Percentiles rank a stretch among this genome's conserved stretches.
phyloP scores from a whole-genome alignment of 441 rosid genomes.

The Populus hybrid region DNA sequence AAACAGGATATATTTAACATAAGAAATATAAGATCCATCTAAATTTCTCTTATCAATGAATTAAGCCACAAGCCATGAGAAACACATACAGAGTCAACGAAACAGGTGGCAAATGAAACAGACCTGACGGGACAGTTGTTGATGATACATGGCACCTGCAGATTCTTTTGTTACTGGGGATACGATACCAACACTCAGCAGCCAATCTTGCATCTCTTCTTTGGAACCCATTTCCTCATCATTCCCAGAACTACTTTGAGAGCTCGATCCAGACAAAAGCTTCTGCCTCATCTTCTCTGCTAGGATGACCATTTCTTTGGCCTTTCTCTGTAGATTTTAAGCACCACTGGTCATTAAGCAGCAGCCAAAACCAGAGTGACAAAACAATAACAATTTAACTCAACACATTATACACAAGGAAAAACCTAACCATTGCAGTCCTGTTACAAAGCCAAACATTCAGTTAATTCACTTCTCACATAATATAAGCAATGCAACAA shows the following conservation, averaged over 20 bases:
- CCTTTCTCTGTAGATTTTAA: conserved; percentile 61
- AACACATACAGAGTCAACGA: background rate
- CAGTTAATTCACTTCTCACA: too few relatives aligned
- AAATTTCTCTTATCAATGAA: background rate
- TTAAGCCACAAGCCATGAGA: background rate
- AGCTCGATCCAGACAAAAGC: conserved; percentile 64
- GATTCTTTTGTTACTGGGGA: conserved; percentile 96
- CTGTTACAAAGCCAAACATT: too few relatives aligned
- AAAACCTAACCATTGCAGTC: too few relatives aligned
- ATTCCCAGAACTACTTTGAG: conserved; percentile 53
- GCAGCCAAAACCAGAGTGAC: background rate
- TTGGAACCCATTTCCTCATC: conserved; percentile 90
- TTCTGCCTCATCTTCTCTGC: conserved; percentile 94
- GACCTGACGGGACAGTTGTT: conserved; percentile 91
- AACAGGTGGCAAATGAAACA: conserved; percentile 12
- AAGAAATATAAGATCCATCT: background rate
- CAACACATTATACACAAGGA: too few relatives aligned
- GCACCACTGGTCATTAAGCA: conserved; percentile 15
- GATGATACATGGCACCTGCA: conserved; percentile 92
- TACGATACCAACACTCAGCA: conserved; percentile 92
- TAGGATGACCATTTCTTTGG: conserved; percentile 89
- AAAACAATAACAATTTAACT: background rate
- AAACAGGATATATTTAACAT: background rate
- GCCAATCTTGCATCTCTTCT: conserved; percentile 92
- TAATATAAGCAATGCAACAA: too few relatives aligned